phyloP scores from a whole-genome alignment of 192 early-diverging fungal genomes.

The Geranomyces michiganensis region DNA sequence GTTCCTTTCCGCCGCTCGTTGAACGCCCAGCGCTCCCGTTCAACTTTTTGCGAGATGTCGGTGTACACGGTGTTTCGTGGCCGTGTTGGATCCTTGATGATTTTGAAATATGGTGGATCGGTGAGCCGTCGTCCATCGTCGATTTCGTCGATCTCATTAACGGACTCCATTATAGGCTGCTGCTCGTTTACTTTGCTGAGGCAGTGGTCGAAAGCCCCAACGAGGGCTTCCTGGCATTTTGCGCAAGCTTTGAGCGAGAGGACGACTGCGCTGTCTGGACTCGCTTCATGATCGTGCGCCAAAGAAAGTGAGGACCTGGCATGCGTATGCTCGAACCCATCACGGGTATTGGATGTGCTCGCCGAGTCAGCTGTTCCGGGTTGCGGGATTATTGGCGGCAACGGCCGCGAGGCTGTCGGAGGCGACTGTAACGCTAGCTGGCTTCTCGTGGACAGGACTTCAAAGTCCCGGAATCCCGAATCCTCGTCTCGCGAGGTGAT shows the following conservation, averaged over 20 bases:
- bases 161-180: slow-evolving; percentile 38
- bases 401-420: background rate
- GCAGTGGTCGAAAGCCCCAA: slow-evolving; percentile 57
- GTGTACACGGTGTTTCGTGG: slow-evolving; percentile 38
- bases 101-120: slow-evolving; percentile 50
- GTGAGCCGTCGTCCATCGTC: slow-evolving; percentile 38
- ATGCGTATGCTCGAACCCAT: background rate
- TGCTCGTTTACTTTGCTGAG: slow-evolving; percentile 18
- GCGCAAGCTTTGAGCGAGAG: slow-evolving; percentile 52
- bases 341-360: background rate
- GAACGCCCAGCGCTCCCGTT: slow-evolving; percentile 47
- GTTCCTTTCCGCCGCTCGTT: slow-evolving; percentile 22
- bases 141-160: slow-evolving; percentile 53
- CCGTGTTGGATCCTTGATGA: slow-evolving; percentile 53
- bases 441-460: background rate
- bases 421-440: background rate
- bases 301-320: background rate
- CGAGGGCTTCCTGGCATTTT: slow-evolving; percentile 48
- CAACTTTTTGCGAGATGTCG: slow-evolving; percentile 40
- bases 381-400: background rate
- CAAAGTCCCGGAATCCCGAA: background rate
- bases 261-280: background rate
- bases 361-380: background rate
- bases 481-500: background rate
- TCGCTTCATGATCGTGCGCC: background rate